Percentiles rank a stretch among this genome's conserved stretches.
These are phyloP conservation scores for Amesomyces nigricolor DNA, from an alignment of 2,329 filamentous ascomycete species.

Conservation along the genomic window DNA sequence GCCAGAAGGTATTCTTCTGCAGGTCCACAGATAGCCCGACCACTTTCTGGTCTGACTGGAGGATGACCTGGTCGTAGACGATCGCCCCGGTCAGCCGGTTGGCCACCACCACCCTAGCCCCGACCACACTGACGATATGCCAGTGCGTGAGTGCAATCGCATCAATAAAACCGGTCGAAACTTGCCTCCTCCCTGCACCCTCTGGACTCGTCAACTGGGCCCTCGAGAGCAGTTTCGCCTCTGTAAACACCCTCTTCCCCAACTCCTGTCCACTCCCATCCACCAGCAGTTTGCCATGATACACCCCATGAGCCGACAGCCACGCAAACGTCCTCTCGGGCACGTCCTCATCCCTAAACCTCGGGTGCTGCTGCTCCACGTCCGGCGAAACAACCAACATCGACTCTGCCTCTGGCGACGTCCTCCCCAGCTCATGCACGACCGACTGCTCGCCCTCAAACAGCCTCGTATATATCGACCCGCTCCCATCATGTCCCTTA, in stretches of 20 bases:
- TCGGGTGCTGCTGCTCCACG: slow-evolving; percentile 43
- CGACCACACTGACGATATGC: slow-evolving; percentile 81
- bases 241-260: slow-evolving; percentile 68
- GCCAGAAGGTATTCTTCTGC: slow-evolving; percentile 96
- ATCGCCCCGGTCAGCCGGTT: slow-evolving; percentile 82
- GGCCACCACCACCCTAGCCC: slow-evolving; percentile 74
- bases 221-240: slow-evolving; percentile 70
- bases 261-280: slow-evolving; percentile 57
- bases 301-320: slow-evolving; percentile 81
- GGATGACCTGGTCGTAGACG: slow-evolving; percentile 81
- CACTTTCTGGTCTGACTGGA: slow-evolving; percentile 71
- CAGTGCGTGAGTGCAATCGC: slow-evolving; percentile 86
- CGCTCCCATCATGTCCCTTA: slow-evolving; percentile 69
- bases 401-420: slow-evolving; percentile 56
- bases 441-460: slow-evolving; percentile 83
- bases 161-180: slow-evolving; percentile 66
- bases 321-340: slow-evolving; percentile 79
- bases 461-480: slow-evolving; percentile 77
- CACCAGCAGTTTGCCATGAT: slow-evolving; percentile 73
- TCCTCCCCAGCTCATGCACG: slow-evolving; percentile 63
- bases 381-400: slow-evolving; percentile 74
- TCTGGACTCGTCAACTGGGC: slow-evolving; percentile 67
- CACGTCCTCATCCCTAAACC: slow-evolving; percentile 49
- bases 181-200: slow-evolving; percentile 56
- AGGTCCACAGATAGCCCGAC: slow-evolving; percentile 84